Evolutionary conservation across 345 rosid genomes (phyloP), one percentile per base, ranked within the genome.

Genomic region (Limnanthes douglasii): DNA sequence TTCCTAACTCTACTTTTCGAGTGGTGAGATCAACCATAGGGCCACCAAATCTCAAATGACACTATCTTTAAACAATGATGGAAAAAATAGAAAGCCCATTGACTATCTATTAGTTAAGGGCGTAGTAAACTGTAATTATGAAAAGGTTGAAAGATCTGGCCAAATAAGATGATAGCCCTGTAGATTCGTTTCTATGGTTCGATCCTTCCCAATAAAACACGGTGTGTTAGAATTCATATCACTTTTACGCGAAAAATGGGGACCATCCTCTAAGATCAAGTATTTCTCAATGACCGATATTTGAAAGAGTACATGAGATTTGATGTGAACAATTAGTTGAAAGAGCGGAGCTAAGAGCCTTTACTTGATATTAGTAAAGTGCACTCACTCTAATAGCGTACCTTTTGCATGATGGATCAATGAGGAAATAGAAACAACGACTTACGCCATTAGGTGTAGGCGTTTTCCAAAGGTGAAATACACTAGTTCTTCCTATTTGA

Each of bases 121-220:
- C n/a, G n/a, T n/a, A n/a, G n/a, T n/a, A n/a, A n/a, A n/a, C n/a
- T n/a, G n/a, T n/a, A n/a, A n/a, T n/a, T n/a, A n/a, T n/a, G n/a
- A n/a, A n/a, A 28, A 25, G 34, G 46, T 41, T 41, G 46, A 34
- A 41, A 41, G 35, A 41, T 41, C 46, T 41, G 35, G 46, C 46
- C 34, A 24, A 41, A 41, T 34, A 41, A 41, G 46, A 2, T 24
- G 46, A 41, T 25, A 41, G 46, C 39, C 46, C 16, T 28, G 20
- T 41, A 41, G 46, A 41, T 2, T 41, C 46, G 34, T 41, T 41
- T 34, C 39, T 30, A 41, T 24, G 46, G 39, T 39, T 39, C 30
- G 4, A 39, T 39, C 43, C 3, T 39, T 39, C 34, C 43, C 3
- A 39, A 5, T 39, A 39, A 39, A 22, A 39, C 17, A 4, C 43